A percentile compares a stretch with the other conserved stretches of the same genome.
Conservation (phyloP, 345 rosid genomes). For the Salix arbutifolia region DNA sequence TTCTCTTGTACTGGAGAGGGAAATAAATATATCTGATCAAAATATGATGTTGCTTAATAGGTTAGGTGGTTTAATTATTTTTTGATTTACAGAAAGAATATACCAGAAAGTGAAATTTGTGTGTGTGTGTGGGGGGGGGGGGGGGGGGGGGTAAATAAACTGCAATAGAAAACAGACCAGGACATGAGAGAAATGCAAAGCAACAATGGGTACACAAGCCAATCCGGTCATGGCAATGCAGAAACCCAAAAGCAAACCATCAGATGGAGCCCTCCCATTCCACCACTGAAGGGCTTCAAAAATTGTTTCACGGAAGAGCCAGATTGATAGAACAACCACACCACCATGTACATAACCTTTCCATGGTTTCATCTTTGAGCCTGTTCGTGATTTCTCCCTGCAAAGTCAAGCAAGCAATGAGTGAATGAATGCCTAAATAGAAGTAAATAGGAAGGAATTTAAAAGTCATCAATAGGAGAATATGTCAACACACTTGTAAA, state of each 20-base stretch:
- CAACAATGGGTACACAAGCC: constrained; percentile 88
- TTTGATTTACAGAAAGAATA: neutral
- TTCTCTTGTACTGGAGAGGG: neutral
- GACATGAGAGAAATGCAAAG: constrained; percentile 86
- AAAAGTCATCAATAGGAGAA: neutral
- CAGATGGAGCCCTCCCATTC: constrained; percentile 90
- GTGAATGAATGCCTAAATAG: neutral
- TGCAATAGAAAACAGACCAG: constrained; percentile 47
- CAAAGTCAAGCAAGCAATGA: constrained; percentile 27
- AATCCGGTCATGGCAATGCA: constrained; percentile 75
- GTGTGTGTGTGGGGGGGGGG: no score
- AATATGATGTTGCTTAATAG: neutral
- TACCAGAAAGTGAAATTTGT: neutral
- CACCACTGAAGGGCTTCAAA: constrained; percentile 98
- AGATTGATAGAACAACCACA: constrained; percentile 79
- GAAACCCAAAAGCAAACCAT: constrained; percentile 90
- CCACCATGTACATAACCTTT: constrained; percentile 87
- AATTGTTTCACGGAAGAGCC: constrained; percentile 95
- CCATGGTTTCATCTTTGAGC: constrained; percentile 94
- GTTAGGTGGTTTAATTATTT: neutral
- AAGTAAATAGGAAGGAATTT: neutral
- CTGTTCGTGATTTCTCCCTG: constrained; percentile 80
- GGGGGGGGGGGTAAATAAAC: neutral
- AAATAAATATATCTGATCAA: neutral
- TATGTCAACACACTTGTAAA: constrained; percentile 61